Evolutionary conservation across 2,329 filamentous ascomycete genomes (phyloP).

Genomic region (Lanzia echinophila): DNA sequence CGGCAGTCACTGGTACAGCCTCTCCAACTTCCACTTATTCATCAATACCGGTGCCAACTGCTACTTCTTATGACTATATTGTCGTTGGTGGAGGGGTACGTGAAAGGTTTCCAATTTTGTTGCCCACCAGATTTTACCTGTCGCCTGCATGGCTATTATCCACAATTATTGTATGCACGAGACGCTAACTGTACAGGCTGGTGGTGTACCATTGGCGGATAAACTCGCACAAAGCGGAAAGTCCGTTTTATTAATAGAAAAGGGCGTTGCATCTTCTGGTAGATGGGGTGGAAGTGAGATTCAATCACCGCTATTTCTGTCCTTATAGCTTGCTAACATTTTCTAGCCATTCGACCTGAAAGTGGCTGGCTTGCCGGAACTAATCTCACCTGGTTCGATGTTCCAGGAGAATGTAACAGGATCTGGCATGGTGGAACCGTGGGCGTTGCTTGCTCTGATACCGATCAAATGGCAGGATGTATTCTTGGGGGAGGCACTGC

Average conservation of each 20-base stretch:
- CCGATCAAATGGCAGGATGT: constrained; percentile 67
- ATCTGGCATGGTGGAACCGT: constrained; percentile 38
- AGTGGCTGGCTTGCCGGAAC: constrained; percentile 54
- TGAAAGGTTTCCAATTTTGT: neutral
- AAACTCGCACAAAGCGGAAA: constrained; percentile 56
- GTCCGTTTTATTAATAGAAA: constrained; percentile 57
- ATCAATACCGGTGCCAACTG: constrained; percentile 39
- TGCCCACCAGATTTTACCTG: neutral
- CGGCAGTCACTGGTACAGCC: constrained; percentile 27
- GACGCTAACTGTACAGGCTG: constrained; percentile 28
- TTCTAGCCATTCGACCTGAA: constrained; percentile 23
- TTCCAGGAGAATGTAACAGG: constrained; percentile 65
- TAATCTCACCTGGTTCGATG: constrained; percentile 62
- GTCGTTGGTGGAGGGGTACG: constrained; percentile 43
- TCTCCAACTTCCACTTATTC: constrained; percentile 41
- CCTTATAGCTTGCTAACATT: neutral
- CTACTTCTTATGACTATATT: constrained; percentile 46
- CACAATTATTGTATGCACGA: too few relatives aligned
- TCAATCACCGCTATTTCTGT: neutral
- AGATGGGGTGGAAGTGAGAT: constrained; percentile 49
- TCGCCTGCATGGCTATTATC: too few relatives aligned
- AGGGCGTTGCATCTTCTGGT: constrained; percentile 55
- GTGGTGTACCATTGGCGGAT: constrained; percentile 48
- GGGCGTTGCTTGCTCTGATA: constrained; percentile 57
- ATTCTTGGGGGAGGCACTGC: constrained; percentile 52